Conservation (phyloP, 2,329 filamentous ascomycete genomes). For the Aspergillus sergii region DNA sequence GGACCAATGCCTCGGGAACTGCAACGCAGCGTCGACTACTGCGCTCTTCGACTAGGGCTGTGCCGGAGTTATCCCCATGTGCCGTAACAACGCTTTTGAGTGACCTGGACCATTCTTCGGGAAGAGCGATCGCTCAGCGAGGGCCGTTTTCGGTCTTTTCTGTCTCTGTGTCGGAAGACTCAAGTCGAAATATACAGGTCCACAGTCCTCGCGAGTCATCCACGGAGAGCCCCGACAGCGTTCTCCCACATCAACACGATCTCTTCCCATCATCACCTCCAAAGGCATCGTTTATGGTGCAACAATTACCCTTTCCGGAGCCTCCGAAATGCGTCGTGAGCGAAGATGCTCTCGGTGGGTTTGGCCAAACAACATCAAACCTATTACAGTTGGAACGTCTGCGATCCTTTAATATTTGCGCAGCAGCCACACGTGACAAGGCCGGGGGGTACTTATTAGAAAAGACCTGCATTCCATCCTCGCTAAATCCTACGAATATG, state of each 20-base stretch:
- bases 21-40: constrained; percentile 1
- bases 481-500: constrained; percentile 15
- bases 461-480: not conserved
- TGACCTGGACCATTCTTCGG: not conserved
- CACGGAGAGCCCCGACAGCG: not conserved
- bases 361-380: not conserved
- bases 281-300: not conserved
- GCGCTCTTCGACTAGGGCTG: not conserved
- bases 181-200: not conserved
- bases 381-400: not conserved
- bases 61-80: not conserved
- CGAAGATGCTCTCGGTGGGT: not conserved
- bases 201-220: not conserved
- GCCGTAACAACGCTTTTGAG: not conserved
- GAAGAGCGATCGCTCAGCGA: not conserved
- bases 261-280: not conserved
- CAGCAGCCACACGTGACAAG: not conserved
- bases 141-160: constrained; percentile 30
- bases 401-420: not conserved
- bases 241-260: not conserved
- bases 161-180: not conserved
- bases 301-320: not conserved
- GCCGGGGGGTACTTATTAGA: too few species aligned
- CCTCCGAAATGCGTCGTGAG: not conserved
- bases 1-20: constrained; percentile 8